Conservation (phyloP, 768 basidiomycete species). For the Boletus subcaerulescens region DNA sequence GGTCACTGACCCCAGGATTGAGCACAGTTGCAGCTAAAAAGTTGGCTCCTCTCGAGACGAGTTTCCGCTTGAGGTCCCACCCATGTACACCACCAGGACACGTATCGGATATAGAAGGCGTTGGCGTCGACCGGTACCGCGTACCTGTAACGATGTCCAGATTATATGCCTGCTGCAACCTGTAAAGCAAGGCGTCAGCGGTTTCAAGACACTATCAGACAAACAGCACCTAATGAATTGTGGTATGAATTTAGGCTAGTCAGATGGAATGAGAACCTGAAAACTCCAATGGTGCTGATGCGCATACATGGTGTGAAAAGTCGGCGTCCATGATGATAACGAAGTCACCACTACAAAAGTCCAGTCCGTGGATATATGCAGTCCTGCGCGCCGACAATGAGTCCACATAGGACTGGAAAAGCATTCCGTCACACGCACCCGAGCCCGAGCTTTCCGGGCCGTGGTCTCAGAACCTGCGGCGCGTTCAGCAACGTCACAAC, state of each 20-base stretch:
- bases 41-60: constrained; percentile 87
- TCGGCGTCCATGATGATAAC: constrained; percentile 98
- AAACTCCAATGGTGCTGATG: neutral
- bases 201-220: neutral
- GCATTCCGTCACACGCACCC: constrained; percentile 50
- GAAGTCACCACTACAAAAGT: constrained; percentile 88
- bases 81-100: constrained; percentile 85
- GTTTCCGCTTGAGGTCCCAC: constrained; percentile 88
- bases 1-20: constrained; percentile 81
- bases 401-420: neutral
- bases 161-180: constrained; percentile 81
- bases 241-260: constrained; percentile 90
- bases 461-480: constrained; percentile 72
- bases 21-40: constrained; percentile 85
- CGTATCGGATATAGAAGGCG: constrained; percentile 54
- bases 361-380: constrained; percentile 88
- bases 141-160: constrained; percentile 94
- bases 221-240: constrained; percentile 74
- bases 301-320: constrained; percentile 87
- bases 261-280: constrained; percentile 3
- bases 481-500: constrained; percentile 1
- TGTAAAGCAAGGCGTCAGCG: constrained; percentile 26
- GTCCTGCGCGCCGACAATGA: constrained; percentile 49
- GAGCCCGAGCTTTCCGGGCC: constrained; percentile 87
- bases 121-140: constrained; percentile 68